Conservation (phyloP, 257 asterid genomes). For the Anisodus tanguticus region DNA sequence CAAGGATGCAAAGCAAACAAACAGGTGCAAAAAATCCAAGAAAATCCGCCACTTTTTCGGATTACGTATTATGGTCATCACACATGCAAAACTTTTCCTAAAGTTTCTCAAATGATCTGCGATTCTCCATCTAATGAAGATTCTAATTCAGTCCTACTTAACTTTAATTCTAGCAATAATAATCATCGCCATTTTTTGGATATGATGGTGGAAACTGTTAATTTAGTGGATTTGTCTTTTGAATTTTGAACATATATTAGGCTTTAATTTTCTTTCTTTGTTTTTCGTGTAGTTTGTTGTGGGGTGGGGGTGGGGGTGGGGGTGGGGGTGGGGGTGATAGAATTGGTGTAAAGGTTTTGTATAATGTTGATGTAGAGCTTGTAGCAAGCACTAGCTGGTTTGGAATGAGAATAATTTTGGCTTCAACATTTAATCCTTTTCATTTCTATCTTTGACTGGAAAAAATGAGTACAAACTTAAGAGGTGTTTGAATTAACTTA, state of each 20-base stretch:
- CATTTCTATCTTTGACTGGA: not conserved
- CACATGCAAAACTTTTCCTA: conserved; percentile 46
- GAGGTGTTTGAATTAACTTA: too few relatives aligned
- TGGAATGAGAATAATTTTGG: conserved; percentile 18
- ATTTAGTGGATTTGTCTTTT: not conserved
- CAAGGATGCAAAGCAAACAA: conserved; percentile 67
- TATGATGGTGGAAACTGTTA: conserved; percentile 24
- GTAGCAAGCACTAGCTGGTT: not conserved
- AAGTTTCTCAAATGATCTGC: conserved; percentile 32
- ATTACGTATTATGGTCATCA: conserved; percentile 65
- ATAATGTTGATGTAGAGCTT: not conserved
- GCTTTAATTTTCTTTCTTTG: not conserved
- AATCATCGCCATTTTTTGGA: not conserved
- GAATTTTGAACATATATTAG: not conserved
- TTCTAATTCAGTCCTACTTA: conserved; percentile 48
- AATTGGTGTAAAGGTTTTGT: not conserved
- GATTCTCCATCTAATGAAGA: conserved; percentile 34
- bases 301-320: not conserved
- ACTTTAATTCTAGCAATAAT: conserved; percentile 40
- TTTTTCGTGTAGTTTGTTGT: not conserved
- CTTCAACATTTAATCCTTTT: not conserved
- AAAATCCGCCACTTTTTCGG: conserved; percentile 51
- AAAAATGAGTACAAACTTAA: too few relatives aligned
- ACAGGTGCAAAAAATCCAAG: conserved; percentile 61
- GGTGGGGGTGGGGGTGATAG: not conserved